phyloP scores from a whole-genome alignment of 2,329 filamentous ascomycete species.

The Trichoderma citrinoviride region DNA sequence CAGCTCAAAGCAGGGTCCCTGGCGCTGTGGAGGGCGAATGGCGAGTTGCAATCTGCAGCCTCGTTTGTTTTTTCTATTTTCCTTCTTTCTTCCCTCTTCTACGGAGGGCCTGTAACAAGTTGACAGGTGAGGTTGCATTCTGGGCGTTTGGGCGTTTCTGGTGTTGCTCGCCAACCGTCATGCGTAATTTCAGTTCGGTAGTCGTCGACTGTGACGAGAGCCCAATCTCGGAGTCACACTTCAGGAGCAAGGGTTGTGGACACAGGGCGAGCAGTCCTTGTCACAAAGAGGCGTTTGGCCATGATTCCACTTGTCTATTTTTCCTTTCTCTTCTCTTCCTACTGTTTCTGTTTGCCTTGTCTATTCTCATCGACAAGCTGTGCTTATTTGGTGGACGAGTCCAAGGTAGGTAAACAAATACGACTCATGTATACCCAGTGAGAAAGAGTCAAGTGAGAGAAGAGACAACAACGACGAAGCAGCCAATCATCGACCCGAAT shows the following conservation, averaged over 20 bases:
- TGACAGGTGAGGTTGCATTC: background rate
- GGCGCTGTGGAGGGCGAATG: background rate
- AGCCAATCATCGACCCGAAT: background rate
- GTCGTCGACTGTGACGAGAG: conserved; percentile 10
- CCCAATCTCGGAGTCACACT: conserved; percentile 22
- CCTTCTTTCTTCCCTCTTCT: too few relatives aligned
- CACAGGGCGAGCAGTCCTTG: background rate
- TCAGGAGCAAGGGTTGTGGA: conserved; percentile 1
- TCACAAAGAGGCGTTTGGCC: background rate
- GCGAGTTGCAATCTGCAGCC: background rate
- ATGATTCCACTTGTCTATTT: background rate
- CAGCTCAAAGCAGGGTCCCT: background rate
- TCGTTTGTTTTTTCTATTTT: background rate
- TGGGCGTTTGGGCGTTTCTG: background rate
- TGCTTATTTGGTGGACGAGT: too few relatives aligned
- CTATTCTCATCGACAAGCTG: too few relatives aligned
- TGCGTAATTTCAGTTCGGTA: background rate
- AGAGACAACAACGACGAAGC: background rate
- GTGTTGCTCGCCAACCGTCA: background rate
- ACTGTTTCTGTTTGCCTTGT: background rate
- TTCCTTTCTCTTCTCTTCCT: background rate
- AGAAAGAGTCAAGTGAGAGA: too few relatives aligned
- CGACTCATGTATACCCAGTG: too few relatives aligned
- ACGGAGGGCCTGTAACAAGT: too few relatives aligned
- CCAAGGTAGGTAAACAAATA: too few relatives aligned